Base-by-base conservation (phyloP, 257 asterid species). In the Knoxia roxburghii region DNA sequence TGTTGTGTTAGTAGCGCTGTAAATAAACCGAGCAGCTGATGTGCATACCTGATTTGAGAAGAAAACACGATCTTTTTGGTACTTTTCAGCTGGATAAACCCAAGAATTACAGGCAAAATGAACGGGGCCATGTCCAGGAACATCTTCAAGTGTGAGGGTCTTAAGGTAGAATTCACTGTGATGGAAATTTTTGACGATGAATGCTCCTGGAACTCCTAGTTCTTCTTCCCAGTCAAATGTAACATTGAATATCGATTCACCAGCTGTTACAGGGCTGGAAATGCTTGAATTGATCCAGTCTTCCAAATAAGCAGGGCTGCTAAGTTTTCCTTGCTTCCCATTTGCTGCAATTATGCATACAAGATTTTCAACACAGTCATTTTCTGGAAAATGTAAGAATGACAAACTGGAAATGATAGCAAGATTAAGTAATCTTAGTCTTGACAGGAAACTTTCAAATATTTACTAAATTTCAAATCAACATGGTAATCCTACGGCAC, bases 81-180 rank as follows among this genome's bases (percentile, higher is more conserved):
- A 80, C n/a, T 68, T 67, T 12, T 65, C 39, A 53, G 77, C 72
- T 1, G 81, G 81, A 32, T 73, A 76, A 41, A 76, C 75, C 84
- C 84, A 80, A 29, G 84, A 80, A 23, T 76, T 63, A 50, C 84
- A 80, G 4, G 50, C 67, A 21, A 80, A 80, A 51, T 76, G 81
- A 12, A 73, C n/a, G 3, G 26, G 41, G 2, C 77, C 79, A 39
- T 70, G 77, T 30, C 59, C 64, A 54, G 81, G 77, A 62, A 76
- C 70, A 46, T 71, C 68, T 70, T 80, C 77, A 53, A 76, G 75
- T 11, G 79, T 76, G 46, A 80, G 68, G 6, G 77, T 73, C 68
- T 68, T 80, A 33, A 80, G 84, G 60, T 48, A 80, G 73, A 80
- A 80, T 30, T 80, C 84, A 51, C 23, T 67, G 27, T 51, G 67